phyloP scores from a whole-genome alignment of 2,329 filamentous ascomycete species.

The Ceratocystis cubensis region DNA sequence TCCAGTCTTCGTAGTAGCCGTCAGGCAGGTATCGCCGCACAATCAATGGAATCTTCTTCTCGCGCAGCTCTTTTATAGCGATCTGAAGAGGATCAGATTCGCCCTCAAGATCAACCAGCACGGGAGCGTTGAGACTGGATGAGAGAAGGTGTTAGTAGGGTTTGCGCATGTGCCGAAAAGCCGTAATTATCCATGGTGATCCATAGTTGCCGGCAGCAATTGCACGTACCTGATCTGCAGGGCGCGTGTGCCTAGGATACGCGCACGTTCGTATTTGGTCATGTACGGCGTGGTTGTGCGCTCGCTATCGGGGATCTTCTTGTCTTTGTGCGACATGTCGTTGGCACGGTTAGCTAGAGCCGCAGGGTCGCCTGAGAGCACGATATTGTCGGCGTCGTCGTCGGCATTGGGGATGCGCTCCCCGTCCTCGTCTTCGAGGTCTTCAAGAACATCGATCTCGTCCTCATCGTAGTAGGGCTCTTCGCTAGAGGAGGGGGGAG shows the following conservation, averaged over 20 bases:
- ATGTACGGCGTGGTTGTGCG: conserved; percentile 93
- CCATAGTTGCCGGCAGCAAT: not conserved
- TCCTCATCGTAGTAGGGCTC: conserved; percentile 63
- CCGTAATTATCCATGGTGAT: no score
- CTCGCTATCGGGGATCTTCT: conserved; percentile 81
- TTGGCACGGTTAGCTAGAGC: conserved; percentile 42
- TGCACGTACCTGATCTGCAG: conserved; percentile 79
- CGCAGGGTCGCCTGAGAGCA: conserved; percentile 49
- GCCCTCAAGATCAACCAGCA: conserved; percentile 90
- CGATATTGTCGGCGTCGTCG: conserved; percentile 46
- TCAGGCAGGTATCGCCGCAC: conserved; percentile 92
- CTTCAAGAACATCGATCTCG: conserved; percentile 44
- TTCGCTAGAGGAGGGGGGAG: conserved; percentile 36
- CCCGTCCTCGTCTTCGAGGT: conserved; percentile 41
- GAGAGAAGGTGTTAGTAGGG: not conserved
- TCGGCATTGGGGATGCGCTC: conserved; percentile 41
- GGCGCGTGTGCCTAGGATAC: conserved; percentile 84
- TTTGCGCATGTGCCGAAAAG: not conserved
- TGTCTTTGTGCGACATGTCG: conserved; percentile 54
- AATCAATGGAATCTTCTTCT: conserved; percentile 97
- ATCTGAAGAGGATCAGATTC: conserved; percentile 97
- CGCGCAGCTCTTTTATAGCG: conserved; percentile 88
- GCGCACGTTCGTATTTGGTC: conserved; percentile 96
- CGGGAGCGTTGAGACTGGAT: conserved; percentile 85
- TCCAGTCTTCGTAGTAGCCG: conserved; percentile 98